Base-by-base conservation (phyloP, 2,329 filamentous ascomycete genomes). In the Aspergillus ibericus region DNA sequence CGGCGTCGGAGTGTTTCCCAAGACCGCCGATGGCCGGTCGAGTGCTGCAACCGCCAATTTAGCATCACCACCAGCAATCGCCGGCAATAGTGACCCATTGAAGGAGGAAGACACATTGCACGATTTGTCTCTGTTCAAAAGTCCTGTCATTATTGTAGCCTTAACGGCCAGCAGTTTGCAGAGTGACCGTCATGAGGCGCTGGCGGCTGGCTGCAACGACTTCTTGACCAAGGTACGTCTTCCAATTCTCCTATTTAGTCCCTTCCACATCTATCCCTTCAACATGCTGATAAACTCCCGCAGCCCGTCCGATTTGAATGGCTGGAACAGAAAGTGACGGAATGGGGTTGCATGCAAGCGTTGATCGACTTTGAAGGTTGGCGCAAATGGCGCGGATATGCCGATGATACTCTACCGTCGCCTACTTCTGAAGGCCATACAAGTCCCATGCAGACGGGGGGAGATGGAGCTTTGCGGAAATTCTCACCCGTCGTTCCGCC, bases 311-410 rank as follows among this genome's bases (percentile, higher is more conserved):
- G 96, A 74, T 97, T 97, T 72, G 90, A 96, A 59, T 99, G 93
- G 93, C 85, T 99, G 25, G 92, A 97, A 75, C 87, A 93, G 58
- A 99, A 99, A 76, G 93, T 98, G 67, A 97, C 96, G 78, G 95
- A 99, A 81, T 99, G 95, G 95, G 95, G 95, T 57, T 98, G 95
- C 80, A 99, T 99, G 95, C 95, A 98, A 80, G 95, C 95, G 9
- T 83, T 99, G 22, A 98, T 99, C 70, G 95, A 99, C 79, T 98
- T 95, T 73, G 93, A 98, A 73, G 95, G 95, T 61, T 99, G 95
- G 95, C 86, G 93, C 56, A 92, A 92, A 75, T 99, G 95, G 95
- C 96, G 96, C 75, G 91, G 95, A 69, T 93, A 91, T 70, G 77
- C 77, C 38, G 75, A 75, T 47, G 66, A 69, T 15, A 62, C 64